These are phyloP conservation scores for Eimeria falciformis DNA, from an alignment of 169 alveolate species.

Conservation along the genomic window DNA sequence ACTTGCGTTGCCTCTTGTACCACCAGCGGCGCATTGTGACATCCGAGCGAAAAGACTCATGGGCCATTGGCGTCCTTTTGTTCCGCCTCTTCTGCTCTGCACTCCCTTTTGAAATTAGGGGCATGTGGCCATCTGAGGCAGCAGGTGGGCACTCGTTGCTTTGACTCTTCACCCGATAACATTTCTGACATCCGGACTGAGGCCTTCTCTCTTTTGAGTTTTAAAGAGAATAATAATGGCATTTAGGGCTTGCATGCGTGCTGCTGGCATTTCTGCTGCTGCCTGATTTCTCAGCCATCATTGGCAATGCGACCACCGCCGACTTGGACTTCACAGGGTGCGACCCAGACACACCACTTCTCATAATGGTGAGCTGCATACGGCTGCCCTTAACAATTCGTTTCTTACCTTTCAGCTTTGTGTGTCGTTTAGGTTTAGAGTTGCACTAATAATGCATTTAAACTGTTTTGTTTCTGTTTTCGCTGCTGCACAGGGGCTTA, in stretches of 20 bases:
- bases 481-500: neutral
- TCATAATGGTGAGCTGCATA: neutral
- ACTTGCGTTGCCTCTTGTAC: constrained; percentile 27
- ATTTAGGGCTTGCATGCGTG: neutral
- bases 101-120: neutral
- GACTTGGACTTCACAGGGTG: neutral
- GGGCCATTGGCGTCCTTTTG: constrained; percentile 45
- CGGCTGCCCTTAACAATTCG: constrained; percentile 3
- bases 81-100: neutral
- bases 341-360: neutral
- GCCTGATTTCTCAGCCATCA: neutral
- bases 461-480: neutral
- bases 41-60: constrained; percentile 53
- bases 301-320: neutral
- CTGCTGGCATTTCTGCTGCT: neutral
- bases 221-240: too few relatives aligned
- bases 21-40: constrained; percentile 36
- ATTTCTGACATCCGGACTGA: too few relatives aligned
- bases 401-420: neutral
- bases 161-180: too few relatives aligned
- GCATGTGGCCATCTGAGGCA: neutral
- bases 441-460: neutral
- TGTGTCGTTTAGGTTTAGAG: neutral
- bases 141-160: too few relatives aligned
- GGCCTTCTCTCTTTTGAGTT: too few relatives aligned